Evolutionary conservation across 805 yeast genomes (phyloP).

Genomic region (Wickerhamiella musiphila): DNA sequence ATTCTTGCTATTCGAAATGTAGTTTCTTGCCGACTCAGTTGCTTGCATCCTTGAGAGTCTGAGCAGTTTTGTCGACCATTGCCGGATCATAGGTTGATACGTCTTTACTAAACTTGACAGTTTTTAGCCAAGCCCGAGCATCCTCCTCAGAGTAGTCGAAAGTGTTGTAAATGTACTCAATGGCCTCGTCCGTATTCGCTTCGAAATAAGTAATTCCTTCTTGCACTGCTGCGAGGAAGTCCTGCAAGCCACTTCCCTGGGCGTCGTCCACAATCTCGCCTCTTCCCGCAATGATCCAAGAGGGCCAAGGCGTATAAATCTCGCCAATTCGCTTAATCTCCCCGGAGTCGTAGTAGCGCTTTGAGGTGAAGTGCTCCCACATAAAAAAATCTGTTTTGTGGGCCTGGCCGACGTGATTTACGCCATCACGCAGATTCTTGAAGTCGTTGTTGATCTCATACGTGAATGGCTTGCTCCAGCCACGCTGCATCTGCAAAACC

Average conservation of each 20-base stretch:
- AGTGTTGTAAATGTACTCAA: constrained; percentile 42
- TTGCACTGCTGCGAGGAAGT: constrained; percentile 38
- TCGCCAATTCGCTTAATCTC: constrained; percentile 76
- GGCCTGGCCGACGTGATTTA: constrained; percentile 35
- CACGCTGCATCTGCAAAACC: constrained; percentile 50
- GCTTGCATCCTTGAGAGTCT: constrained; percentile 44
- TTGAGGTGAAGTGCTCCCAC: constrained; percentile 92
- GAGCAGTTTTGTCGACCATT: constrained; percentile 38
- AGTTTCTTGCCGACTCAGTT: no score
- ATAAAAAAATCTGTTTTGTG: constrained; percentile 61
- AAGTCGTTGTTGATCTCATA: constrained; percentile 51
- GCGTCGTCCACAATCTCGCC: constrained; percentile 23
- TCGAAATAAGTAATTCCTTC: constrained; percentile 54
- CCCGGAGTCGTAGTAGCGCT: constrained; percentile 59
- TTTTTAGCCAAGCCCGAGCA: constrained; percentile 65
- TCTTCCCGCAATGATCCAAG: constrained; percentile 64
- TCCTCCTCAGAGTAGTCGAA: constrained; percentile 65
- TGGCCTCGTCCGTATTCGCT: constrained; percentile 42
- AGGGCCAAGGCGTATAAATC: constrained; percentile 92
- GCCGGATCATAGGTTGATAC: constrained; percentile 32
- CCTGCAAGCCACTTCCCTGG: constrained; percentile 17
- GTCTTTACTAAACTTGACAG: constrained; percentile 44
- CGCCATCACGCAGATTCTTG: constrained; percentile 62
- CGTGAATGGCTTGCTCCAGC: constrained; percentile 28
- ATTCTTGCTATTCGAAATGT: no score